Percentiles rank a stretch among this genome's conserved stretches.
Evolutionary conservation across 2,329 filamentous ascomycete species (phyloP).

Genomic region (Coniella vitis): DNA sequence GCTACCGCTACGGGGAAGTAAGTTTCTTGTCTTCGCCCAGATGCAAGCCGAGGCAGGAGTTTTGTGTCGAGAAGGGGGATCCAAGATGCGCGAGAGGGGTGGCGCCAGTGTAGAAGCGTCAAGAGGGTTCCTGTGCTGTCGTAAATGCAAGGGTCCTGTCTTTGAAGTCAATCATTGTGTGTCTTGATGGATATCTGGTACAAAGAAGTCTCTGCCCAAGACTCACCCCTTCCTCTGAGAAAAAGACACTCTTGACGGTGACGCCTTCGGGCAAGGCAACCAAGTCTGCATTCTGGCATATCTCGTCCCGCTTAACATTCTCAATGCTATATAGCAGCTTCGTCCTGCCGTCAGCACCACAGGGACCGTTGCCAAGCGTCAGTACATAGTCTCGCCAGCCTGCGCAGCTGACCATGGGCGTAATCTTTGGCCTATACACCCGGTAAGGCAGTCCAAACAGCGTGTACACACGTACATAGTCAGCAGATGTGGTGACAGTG

Average conservation of each 20-base stretch:
- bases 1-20: constrained; percentile 97
- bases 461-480: constrained; percentile 89
- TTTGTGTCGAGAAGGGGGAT: constrained; percentile 87
- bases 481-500: constrained; percentile 76
- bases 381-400: constrained; percentile 96
- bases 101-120: constrained; percentile 85
- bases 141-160: constrained; percentile 87
- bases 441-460: constrained; percentile 85
- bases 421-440: constrained; percentile 86
- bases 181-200: background rate
- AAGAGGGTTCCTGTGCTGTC: constrained; percentile 86
- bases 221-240: constrained; percentile 79
- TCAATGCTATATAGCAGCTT: constrained; percentile 86
- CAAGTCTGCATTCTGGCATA: constrained; percentile 90
- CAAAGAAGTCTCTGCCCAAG: background rate
- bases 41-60: constrained; percentile 71
- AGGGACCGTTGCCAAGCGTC: constrained; percentile 86
- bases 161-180: constrained; percentile 6
- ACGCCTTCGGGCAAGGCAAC: constrained; percentile 73
- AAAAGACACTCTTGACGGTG: constrained; percentile 77
- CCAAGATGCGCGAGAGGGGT: constrained; percentile 79
- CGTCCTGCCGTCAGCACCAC: constrained; percentile 69
- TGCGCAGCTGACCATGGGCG: constrained; percentile 83
- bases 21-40: constrained; percentile 76
- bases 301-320: constrained; percentile 86